These are phyloP conservation scores for Trichoderma afroharzianum DNA, from an alignment of 2,329 filamentous ascomycete genomes.

Conservation along the genomic window DNA sequence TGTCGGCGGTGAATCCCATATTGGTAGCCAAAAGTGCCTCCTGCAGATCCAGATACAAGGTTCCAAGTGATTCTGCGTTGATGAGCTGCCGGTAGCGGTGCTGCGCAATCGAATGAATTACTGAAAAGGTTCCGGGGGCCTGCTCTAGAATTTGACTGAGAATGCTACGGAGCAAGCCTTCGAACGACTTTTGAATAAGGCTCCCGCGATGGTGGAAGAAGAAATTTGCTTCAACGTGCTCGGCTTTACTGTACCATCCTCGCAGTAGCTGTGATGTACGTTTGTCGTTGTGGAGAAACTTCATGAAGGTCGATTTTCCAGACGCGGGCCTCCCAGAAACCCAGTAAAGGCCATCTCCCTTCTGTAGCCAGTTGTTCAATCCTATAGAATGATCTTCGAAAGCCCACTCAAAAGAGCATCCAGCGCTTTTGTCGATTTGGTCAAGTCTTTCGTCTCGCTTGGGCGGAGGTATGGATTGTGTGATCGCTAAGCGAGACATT, in stretches of 20 bases:
- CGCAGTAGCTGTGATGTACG: not conserved
- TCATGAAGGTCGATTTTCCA: slow-evolving; percentile 13
- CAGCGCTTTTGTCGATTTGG: not conserved
- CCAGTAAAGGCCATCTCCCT: not conserved
- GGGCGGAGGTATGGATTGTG: too few relatives aligned
- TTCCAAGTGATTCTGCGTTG: too few relatives aligned
- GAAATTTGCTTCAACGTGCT: not conserved
- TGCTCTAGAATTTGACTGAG: slow-evolving; percentile 2
- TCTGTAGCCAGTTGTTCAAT: not conserved
- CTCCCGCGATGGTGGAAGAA: slow-evolving; percentile 8
- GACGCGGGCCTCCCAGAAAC: slow-evolving; percentile 4
- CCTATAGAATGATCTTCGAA: not conserved
- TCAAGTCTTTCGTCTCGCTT: too few relatives aligned
- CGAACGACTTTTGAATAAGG: not conserved
- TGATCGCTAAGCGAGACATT: too few relatives aligned
- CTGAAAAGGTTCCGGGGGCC: not conserved
- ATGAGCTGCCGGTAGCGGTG: too few relatives aligned
- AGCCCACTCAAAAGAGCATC: slow-evolving; percentile 5
- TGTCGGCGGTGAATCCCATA: too few relatives aligned
- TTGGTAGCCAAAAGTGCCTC: too few relatives aligned
- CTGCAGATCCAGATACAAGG: too few relatives aligned
- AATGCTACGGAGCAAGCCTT: not conserved
- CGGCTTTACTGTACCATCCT: not conserved
- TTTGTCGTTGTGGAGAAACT: not conserved
- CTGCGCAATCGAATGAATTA: too few relatives aligned